Percentiles rank a stretch among this genome's conserved stretches.
Conservation (phyloP, 768 basidiomycete genomes). For the Boletus pseudo-olivaceus region DNA sequence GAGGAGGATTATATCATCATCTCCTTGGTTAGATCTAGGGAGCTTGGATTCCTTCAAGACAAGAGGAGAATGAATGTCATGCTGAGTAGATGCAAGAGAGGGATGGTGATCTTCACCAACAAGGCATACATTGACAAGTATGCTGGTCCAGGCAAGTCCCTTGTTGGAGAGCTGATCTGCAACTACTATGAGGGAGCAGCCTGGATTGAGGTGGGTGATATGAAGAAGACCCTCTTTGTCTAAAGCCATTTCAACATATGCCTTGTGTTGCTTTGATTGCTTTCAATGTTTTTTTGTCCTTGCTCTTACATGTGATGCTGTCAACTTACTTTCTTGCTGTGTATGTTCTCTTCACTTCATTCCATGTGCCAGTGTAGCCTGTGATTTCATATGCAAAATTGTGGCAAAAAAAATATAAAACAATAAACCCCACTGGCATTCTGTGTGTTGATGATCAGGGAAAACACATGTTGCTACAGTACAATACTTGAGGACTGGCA, state of each 20-base stretch:
- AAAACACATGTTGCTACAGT: not conserved
- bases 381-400: slow-evolving; percentile 8
- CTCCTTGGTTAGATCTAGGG: slow-evolving; percentile 61
- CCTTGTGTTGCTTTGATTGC: not conserved
- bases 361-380: not conserved
- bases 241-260: slow-evolving; percentile 4
- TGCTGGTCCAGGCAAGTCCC: slow-evolving; percentile 46
- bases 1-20: slow-evolving; percentile 77
- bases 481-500: not conserved
- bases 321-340: slow-evolving; percentile 19
- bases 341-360: not conserved
- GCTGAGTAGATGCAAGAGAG: slow-evolving; percentile 75
- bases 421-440: not conserved
- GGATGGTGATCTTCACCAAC: slow-evolving; percentile 73
- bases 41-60: slow-evolving; percentile 66
- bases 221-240: slow-evolving; percentile 22
- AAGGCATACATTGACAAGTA: slow-evolving; percentile 53
- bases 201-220: slow-evolving; percentile 36
- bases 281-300: not conserved
- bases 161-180: slow-evolving; percentile 39
- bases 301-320: slow-evolving; percentile 12
- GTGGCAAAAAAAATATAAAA: not conserved
- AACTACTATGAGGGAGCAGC: slow-evolving; percentile 30
- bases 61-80: slow-evolving; percentile 79
- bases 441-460: not conserved